These are phyloP conservation scores for Casuarina glauca DNA, from an alignment of 306 rosid genomes.

Conservation along the genomic window DNA sequence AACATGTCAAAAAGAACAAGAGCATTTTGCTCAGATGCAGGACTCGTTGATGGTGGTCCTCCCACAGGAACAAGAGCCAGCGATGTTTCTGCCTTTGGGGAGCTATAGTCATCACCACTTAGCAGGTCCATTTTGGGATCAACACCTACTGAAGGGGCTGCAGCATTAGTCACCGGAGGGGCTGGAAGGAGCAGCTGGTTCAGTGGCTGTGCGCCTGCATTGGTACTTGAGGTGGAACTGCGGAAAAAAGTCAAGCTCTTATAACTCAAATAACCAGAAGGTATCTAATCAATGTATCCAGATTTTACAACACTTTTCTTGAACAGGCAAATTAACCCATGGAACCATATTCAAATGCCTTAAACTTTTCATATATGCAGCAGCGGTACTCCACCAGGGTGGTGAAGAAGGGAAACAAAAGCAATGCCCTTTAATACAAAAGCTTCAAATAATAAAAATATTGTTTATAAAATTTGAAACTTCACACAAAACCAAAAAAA, in stretches of 20 bases:
- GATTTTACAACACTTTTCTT: conserved; percentile 11
- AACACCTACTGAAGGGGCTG: conserved; percentile 39
- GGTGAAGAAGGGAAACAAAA: neutral
- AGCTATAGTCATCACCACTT: conserved; percentile 87
- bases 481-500: too few species aligned
- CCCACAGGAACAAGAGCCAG: conserved; percentile 89
- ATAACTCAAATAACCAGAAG: conserved; percentile 32
- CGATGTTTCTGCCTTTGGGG: conserved; percentile 76
- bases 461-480: too few species aligned
- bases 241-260: conserved; percentile 20
- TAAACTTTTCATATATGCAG: neutral
- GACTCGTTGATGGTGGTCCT: conserved; percentile 60
- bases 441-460: too few species aligned
- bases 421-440: neutral
- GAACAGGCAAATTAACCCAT: neutral
- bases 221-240: conserved; percentile 63
- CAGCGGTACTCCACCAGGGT: too few species aligned
- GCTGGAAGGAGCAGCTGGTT: conserved; percentile 82
- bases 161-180: conserved; percentile 57
- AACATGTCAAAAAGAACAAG: conserved; percentile 85
- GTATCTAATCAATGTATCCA: conserved; percentile 6
- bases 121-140: conserved; percentile 87
- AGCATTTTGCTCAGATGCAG: conserved; percentile 71
- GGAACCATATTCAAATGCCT: neutral
- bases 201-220: conserved; percentile 63